These are phyloP conservation scores for Moesziomyces sp. DNA, from an alignment of 1,284 basidiomycete genomes.

Conservation along the genomic window DNA sequence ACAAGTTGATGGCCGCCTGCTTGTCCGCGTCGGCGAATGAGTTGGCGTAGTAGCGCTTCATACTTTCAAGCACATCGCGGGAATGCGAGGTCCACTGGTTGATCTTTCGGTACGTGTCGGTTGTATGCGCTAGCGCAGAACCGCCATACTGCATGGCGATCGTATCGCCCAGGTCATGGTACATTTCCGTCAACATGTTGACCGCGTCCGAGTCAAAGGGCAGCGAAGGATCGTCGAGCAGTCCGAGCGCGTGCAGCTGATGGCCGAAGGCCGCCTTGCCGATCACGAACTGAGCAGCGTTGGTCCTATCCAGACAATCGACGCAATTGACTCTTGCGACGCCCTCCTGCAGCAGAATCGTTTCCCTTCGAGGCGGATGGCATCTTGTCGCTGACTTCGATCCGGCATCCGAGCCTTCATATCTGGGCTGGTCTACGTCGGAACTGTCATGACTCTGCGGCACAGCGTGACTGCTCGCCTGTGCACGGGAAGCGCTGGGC, in stretches of 20 bases:
- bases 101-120: slow-evolving; percentile 95
- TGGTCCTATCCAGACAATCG: slow-evolving; percentile 92
- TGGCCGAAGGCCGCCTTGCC: slow-evolving; percentile 94
- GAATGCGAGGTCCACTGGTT: slow-evolving; percentile 96
- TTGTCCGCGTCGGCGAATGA: slow-evolving; percentile 90
- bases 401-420: neutral
- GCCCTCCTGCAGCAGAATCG: slow-evolving; percentile 86
- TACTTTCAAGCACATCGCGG: slow-evolving; percentile 95
- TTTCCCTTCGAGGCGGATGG: slow-evolving; percentile 21
- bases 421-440: neutral
- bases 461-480: neutral
- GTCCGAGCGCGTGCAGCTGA: slow-evolving; percentile 91
- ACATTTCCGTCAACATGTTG: slow-evolving; percentile 99
- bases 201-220: slow-evolving; percentile 95
- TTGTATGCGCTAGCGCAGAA: slow-evolving; percentile 93
- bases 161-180: slow-evolving; percentile 76
- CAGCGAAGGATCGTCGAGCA: slow-evolving; percentile 78
- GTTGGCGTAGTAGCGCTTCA: slow-evolving; percentile 94
- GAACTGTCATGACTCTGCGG: neutral
- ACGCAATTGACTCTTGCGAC: slow-evolving; percentile 75
- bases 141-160: slow-evolving; percentile 81
- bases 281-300: slow-evolving; percentile 97
- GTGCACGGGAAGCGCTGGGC: slow-evolving; percentile 33
- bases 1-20: slow-evolving; percentile 95
- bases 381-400: neutral